phyloP scores from a whole-genome alignment of 2,329 filamentous ascomycete species.

The Xylariales sp. region DNA sequence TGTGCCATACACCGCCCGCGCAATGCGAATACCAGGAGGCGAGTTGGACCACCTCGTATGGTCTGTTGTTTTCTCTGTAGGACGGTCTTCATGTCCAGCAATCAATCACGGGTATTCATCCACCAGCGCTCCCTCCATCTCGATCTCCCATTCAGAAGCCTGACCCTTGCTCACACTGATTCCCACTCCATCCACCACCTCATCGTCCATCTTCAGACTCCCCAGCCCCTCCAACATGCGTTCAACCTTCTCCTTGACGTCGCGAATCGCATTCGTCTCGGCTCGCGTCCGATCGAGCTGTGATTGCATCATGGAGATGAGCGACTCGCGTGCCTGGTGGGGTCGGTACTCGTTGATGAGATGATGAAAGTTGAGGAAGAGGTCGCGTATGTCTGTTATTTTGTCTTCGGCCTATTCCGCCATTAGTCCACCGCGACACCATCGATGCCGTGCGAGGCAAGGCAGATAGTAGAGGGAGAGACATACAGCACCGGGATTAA shows the following conservation, averaged over 20 bases:
- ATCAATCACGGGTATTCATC: not conserved
- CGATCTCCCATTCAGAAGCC: not conserved
- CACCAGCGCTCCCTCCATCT: not conserved
- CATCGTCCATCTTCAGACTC: slow-evolving; percentile 37
- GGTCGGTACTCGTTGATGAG: slow-evolving; percentile 91
- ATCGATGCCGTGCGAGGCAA: too few species aligned
- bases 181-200: slow-evolving; percentile 6
- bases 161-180: not conserved
- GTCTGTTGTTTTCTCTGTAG: too few species aligned
- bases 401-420: slow-evolving; percentile 57
- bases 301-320: slow-evolving; percentile 84
- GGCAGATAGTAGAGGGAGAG: not conserved
- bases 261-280: slow-evolving; percentile 67
- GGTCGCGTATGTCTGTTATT: slow-evolving; percentile 69
- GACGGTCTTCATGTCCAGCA: too few species aligned
- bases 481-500: slow-evolving; percentile 54
- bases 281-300: slow-evolving; percentile 67
- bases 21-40: too few species aligned
- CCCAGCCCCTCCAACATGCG: slow-evolving; percentile 66
- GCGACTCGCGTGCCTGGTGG: slow-evolving; percentile 83
- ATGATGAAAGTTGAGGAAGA: slow-evolving; percentile 90
- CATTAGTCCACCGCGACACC: not conserved
- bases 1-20: too few species aligned
- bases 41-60: too few species aligned
- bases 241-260: slow-evolving; percentile 67